Conservation (phyloP, 768 basidiomycete species). For the Xerocomellus dryophilus region DNA sequence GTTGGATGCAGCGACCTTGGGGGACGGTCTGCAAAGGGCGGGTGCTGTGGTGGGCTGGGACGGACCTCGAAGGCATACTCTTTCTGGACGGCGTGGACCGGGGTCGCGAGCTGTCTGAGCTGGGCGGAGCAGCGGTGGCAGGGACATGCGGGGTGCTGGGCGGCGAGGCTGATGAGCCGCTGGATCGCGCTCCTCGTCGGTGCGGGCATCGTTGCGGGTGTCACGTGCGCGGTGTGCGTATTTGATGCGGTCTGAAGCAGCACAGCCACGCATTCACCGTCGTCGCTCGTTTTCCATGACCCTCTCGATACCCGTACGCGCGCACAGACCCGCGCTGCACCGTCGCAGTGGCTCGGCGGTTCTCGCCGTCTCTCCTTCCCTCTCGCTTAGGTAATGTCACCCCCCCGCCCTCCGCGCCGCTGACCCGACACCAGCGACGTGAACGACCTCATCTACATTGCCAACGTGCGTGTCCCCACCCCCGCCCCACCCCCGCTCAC, state of each 20-base stretch:
- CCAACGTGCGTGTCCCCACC: slow-evolving; percentile 51
- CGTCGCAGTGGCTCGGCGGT: slow-evolving; percentile 37
- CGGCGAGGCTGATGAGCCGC: slow-evolving; percentile 67
- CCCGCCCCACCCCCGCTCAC: neutral
- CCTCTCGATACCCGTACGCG: slow-evolving; percentile 45
- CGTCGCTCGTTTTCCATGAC: slow-evolving; percentile 34
- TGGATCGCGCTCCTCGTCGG: slow-evolving; percentile 61
- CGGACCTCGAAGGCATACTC: slow-evolving; percentile 90
- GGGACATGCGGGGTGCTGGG: slow-evolving; percentile 72
- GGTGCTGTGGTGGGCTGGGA: neutral
- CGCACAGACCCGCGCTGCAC: slow-evolving; percentile 34
- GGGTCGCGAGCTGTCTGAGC: slow-evolving; percentile 73
- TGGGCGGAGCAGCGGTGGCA: slow-evolving; percentile 71
- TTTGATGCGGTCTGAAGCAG: neutral
- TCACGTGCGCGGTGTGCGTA: slow-evolving; percentile 7
- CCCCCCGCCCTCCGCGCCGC: neutral
- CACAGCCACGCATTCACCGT: slow-evolving; percentile 17
- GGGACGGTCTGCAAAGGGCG: neutral
- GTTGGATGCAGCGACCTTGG: slow-evolving; percentile 81
- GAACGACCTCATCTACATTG: slow-evolving; percentile 75
- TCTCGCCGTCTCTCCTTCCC: slow-evolving; percentile 21
- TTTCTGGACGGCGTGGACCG: slow-evolving; percentile 66
- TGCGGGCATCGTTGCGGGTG: slow-evolving; percentile 30
- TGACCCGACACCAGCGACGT: slow-evolving; percentile 49
- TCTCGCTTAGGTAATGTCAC: slow-evolving; percentile 25